Base-by-base conservation (phyloP, 2,329 filamentous ascomycete species). In the Cladophialophora bantiana region DNA sequence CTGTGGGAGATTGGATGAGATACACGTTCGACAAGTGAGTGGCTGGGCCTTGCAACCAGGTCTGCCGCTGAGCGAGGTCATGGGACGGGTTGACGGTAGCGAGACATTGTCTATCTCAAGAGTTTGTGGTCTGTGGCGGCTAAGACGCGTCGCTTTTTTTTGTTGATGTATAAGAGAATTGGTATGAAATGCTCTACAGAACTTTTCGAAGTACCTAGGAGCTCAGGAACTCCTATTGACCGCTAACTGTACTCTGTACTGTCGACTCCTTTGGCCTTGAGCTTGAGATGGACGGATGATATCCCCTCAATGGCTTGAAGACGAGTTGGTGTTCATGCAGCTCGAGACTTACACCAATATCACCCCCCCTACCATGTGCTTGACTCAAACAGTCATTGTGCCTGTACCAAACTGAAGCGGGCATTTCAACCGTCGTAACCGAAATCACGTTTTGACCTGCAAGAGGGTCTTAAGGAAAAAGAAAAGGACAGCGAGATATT, bases 1-100 rank as follows among this genome's bases (percentile, higher is more conserved):
- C 94, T 15, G 88, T 97, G 48, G 89, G 90, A 20, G 90, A 90
- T 77, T 92, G 90, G 89, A 78, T 92, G 77, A 85, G 89, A 73
- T 92, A 92, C 81, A 90, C 83, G 68, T 89, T 89, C 77, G 86
- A 88, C 62, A 75, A 74, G 45, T 82, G 72, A 79, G 68, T 50
- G 45, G 45, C 18, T 50, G 45, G 45, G 45, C 45, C 13, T 26
- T 26, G 18, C 10, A 18, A 50, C 18, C 7, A 26, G 26, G 10
- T 50, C 6, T 7, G 18, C 4, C 45, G 45, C 45, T 31, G 45
- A 26, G 26, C 13, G 45, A 50, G 45, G 45, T 20, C 20, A 50
- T 50, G 45, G 26, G 26, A 50, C 45, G 9, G 20, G 45, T 50
- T 50, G 45, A 31, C 26, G 18, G 20, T 26, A 20, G 9, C 3